Evolutionary conservation across 805 yeast species (phyloP), one percentile per base, ranked within the genome.

Genomic region (Hanseniaspora jakobsenii): DNA sequence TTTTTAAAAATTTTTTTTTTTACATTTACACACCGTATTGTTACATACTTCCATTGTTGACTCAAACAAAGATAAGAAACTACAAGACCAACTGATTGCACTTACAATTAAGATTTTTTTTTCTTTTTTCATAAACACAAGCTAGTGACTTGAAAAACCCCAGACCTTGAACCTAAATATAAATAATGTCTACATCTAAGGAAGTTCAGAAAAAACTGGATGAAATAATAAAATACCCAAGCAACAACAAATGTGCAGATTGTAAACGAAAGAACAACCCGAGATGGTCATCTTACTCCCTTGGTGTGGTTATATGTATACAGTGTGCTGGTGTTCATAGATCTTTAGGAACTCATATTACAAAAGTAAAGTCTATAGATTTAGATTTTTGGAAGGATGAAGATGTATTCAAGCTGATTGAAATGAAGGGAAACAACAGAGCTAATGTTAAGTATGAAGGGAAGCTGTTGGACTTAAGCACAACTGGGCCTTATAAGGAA

Each of bases 321-420:
- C 71, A 91, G 54, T 89, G 98, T 62, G 87, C 96, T 1, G 98
- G 98, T 1, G 81, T 89, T 50, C 98, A 89, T 60, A 71, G 97
- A 57, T 75, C 89, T 41, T 77, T 89, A 79, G 97, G 98, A 1
- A 87, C 96, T 0, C 98, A 89, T 63, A 85, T 89, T 37, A 79
- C 94, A 23, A 72, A 84, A 56, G 97, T 91, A 40, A 84, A 91
- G 58, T 81, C 94, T 5, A 93, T 89, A 30, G 97, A 91, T 64
- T 69, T 89, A 55, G 97, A 89, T 59, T 81, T 93, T 1, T 89
- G 98, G 98, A 82, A 91, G 5, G 95, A 86, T 53, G 94, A 82
- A 55, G 95, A 91, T 60, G 74, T 85, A 24, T 77, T 71, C 49
- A 75, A 74, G 50, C 77, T 91, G 81, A 77, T 84, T 24, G 66